Base-by-base conservation (phyloP, 1,284 basidiomycete genomes). In the Chiua sp. region DNA sequence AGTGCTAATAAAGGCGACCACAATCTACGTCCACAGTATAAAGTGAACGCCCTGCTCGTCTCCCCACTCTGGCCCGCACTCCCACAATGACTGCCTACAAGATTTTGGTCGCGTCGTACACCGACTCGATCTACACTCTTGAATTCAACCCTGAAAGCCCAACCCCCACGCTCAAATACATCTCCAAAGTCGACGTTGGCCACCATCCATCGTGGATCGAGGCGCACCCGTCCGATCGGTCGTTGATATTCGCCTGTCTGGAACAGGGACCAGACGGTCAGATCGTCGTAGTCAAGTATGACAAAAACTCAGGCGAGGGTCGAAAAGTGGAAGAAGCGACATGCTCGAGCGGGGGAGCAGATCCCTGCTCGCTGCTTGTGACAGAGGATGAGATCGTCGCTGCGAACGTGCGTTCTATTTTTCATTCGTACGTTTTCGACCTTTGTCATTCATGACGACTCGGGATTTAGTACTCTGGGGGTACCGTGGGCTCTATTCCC, bases 181-280 rank as follows among this genome's bases (percentile, higher is more conserved):
- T 76, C 30, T 82, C 84, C 5, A 69, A 79, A 18, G 65, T 84
- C 49, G 72, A 74, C 18, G 83, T 87, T 51, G 90, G 90, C 44
- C 73, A 81, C 62, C 83, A 85, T 68, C 88, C 90, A 2, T 90
- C 87, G 3, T 92, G 90, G 90, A 79, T 92, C 61, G 80, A 84
- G 7, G 75, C 77, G 1, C 82, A 90, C 67, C 84, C 87, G 1
- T 75, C 72, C 0, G 81, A 90, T 63, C 75, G 75, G 35, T 80
- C 80, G 8, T 63, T 90, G 26, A 72, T 88, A 6, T 88, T 87
- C 66, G 70, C 83, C 15, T 77, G 74, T 1, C 73, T 90, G 7
- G 90, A 92, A 65, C 83, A 87, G 61, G 59, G 74, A 12, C 57
- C 48, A 0, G 82, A 88, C 47, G 90, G 91, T 6, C 80, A 79